Base-by-base conservation (phyloP, 2,329 filamentous ascomycete genomes). In the Xylariaceae sp. region DNA sequence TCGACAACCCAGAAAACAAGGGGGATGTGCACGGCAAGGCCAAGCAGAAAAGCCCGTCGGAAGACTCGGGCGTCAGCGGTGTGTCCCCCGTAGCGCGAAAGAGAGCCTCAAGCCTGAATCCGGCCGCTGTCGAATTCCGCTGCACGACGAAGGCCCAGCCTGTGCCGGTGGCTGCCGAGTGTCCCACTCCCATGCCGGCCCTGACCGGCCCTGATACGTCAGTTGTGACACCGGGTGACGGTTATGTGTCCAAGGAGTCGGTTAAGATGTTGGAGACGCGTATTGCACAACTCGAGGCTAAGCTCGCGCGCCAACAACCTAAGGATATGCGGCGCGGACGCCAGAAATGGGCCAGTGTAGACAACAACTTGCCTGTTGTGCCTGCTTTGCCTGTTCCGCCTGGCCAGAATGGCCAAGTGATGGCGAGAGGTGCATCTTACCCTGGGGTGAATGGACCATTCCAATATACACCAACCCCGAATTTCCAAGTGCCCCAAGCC, bases 71-170 rank as follows among this genome's bases (percentile, higher is more conserved):
- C 12, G 34, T 53, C 37, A 44, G 47, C 40, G 47, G 43, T 17
- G 9, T 48, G 15, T 42, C 46, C 7, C 29, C 32, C 15, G 21
- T 19, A 26, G 28, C 31, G n/a, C 35, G 36, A 19, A 41, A 38
- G 29, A 44, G 41, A 38, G 31, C 31, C 11, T 48, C 35, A 12
- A 41, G 30, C 1, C 26, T 59, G 40, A 59, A 59, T 38, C 56
- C 56, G 2, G 26, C 44, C 29, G 56, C 56, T 9, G 16, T 41
- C 5, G 55, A 59, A 26, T 59, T 58, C 34, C 40, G 27, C 15
- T 41, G 19, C 30, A 9, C 36, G 3, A 35, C 27, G 16, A 21
- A 40, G 21, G 32, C 42, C 18, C 28, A 35, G 24, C 23, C 30
- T 7, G 34, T 21, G 18, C 28, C 27, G 30, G 31, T 28, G n/a